Conservation (phyloP, 495 filamentous ascomycete species). For the Penicillium parvum region DNA sequence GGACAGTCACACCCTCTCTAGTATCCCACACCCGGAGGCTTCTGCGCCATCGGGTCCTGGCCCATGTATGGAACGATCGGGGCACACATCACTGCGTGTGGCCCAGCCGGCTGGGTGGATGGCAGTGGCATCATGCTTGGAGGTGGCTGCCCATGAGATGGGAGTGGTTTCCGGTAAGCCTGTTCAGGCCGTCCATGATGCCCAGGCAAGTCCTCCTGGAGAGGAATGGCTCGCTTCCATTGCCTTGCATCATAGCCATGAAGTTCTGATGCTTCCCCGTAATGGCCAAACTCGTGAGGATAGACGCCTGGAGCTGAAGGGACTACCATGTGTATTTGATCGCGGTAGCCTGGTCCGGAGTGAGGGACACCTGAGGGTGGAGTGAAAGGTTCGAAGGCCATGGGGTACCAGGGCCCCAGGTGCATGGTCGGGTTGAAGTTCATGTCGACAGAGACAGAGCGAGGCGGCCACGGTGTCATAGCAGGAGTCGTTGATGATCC, state of each 20-base stretch:
- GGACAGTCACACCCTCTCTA: conserved; percentile 6
- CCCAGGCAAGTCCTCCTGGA: conserved; percentile 27
- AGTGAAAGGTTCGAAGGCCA: conserved; percentile 30
- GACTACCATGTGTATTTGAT: conserved; percentile 23
- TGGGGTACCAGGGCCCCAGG: conserved; percentile 31
- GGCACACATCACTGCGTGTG: conserved; percentile 31
- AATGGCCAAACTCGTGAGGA: conserved; percentile 15
- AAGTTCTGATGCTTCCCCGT: conserved; percentile 17
- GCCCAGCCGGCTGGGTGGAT: conserved; percentile 18
- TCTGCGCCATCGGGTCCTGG: conserved; percentile 19
- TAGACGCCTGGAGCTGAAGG: conserved; percentile 19
- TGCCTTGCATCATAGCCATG: conserved; percentile 26
- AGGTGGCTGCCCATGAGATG: conserved; percentile 9
- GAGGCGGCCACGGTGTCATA: conserved; percentile 18
- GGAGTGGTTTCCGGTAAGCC: conserved; percentile 22
- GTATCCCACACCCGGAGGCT: conserved; percentile 23
- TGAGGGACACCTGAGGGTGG: conserved; percentile 26
- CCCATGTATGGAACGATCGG: conserved; percentile 30
- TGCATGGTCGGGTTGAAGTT: conserved; percentile 15
- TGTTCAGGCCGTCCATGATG: conserved; percentile 22
- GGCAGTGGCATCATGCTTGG: conserved; percentile 22
- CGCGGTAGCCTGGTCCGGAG: conserved; percentile 25
- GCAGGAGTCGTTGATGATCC: conserved; percentile 8
- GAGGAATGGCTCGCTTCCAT: conserved; percentile 33
- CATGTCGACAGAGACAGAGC: conserved; percentile 25